These are phyloP conservation scores for Nematocida sp. DNA, from an alignment of 371 early-diverging fungal genomes.

Conservation along the genomic window DNA sequence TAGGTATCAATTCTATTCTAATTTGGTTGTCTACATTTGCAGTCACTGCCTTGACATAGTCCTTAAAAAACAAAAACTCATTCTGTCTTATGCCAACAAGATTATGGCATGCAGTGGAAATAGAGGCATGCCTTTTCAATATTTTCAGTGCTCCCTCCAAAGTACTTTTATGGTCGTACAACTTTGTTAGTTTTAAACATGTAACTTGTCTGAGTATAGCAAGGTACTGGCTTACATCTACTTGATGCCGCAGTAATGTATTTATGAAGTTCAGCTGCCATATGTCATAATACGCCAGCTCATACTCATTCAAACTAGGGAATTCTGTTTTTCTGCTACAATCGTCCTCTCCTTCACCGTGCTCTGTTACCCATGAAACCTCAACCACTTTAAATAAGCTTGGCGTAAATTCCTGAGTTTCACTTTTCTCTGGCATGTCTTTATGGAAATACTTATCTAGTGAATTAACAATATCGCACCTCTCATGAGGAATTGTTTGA, in stretches of 20 bases:
- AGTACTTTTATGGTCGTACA: neutral
- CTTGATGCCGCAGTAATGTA: neutral
- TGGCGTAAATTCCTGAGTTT: neutral
- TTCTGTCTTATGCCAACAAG: neutral
- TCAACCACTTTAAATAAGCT: conserved; percentile 2
- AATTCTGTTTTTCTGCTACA: neutral
- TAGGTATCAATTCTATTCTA: neutral
- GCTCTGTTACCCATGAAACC: neutral
- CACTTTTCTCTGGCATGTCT: neutral
- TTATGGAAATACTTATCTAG: conserved; percentile 11
- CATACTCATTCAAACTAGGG: neutral
- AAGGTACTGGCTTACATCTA: neutral
- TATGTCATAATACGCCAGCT: conserved; percentile 6
- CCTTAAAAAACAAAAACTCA: conserved; percentile 17
- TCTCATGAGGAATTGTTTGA: conserved; percentile 5
- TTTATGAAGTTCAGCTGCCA: conserved; percentile 17
- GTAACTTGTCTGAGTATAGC: neutral
- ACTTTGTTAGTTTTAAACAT: neutral
- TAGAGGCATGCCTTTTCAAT: conserved; percentile 8
- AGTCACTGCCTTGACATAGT: conserved; percentile 1
- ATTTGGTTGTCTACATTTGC: neutral
- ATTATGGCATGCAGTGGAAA: neutral
- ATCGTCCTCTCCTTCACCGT: neutral
- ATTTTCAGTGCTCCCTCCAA: conserved; percentile 1
- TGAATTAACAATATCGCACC: neutral